These are phyloP conservation scores for Przewalskia tangutica DNA, from an alignment of 257 asterid species.

Conservation along the genomic window DNA sequence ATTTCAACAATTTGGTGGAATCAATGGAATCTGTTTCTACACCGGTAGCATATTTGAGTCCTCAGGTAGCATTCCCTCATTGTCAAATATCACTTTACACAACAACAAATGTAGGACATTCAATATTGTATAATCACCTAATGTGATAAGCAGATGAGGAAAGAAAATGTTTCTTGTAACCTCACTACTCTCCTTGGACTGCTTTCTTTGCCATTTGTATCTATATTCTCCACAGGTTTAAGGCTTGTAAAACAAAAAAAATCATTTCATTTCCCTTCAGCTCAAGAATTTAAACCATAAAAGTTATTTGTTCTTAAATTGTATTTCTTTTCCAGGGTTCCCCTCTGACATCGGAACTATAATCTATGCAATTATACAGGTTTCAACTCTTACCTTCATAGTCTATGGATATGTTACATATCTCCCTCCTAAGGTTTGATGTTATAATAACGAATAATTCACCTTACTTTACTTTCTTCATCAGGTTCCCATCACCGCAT, in stretches of 20 bases:
- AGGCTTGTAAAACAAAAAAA: background rate
- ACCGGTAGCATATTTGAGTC: slow-evolving; percentile 83
- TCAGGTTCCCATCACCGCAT: slow-evolving; percentile 67
- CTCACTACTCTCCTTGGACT: background rate
- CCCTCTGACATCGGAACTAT: slow-evolving; percentile 81
- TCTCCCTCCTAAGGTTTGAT: background rate
- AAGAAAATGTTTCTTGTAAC: background rate
- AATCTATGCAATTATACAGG: slow-evolving; percentile 76
- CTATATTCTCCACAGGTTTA: background rate
- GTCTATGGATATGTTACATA: background rate
- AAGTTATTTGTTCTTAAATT: background rate
- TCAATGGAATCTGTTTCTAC: slow-evolving; percentile 83
- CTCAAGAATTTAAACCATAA: background rate
- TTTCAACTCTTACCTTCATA: slow-evolving; percentile 13
- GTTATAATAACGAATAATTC: background rate
- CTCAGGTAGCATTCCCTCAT: slow-evolving; percentile 36
- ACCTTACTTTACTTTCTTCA: background rate
- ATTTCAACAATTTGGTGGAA: slow-evolving; percentile 91
- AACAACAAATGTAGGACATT: background rate
- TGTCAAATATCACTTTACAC: background rate
- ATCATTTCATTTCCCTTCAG: background rate
- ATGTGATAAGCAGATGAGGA: background rate
- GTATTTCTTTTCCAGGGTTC: slow-evolving; percentile 40
- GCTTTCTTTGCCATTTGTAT: background rate
- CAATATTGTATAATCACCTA: background rate